Base-by-base conservation (phyloP, 768 basidiomycete genomes). In the Podaxis mareebaensis region DNA sequence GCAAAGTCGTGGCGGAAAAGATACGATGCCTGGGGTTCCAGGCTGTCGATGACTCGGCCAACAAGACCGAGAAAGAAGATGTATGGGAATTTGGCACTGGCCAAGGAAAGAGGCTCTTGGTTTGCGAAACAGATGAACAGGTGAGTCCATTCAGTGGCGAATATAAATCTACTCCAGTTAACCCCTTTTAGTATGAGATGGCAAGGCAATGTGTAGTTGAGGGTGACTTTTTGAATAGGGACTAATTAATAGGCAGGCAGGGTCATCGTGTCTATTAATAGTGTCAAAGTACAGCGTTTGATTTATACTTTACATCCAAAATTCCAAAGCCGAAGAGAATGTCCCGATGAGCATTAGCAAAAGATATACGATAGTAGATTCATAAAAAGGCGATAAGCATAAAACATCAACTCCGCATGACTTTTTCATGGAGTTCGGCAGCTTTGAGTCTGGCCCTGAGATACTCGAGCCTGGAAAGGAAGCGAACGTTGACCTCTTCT, bases 401-500 rank as follows among this genome's bases (percentile, higher is more conserved):
- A 20, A 42, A 7, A 24, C 17, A 22, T 70, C 64, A 80, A 65
- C 76, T 79, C 66, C 75, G 74, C 61, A 80, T 63, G 30, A 84
- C 73, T 65, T 75, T 79, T 67, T 85, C 83, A 60, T 77, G 81
- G 12, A 94, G 72, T 77, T 93, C 89, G 4, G 91, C 90, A 17
- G 86, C 86, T 74, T 88, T 92, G 71, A 93, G 77, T 69, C 85
- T 86, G 36, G 90, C 92, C 49, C 84, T 81, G 33, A 94, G 78
- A 70, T 87, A 94, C 67, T 92, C 90, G 61, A 93, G 72, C 54
- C 91, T 85, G 28, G 83, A 80, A 58, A 86, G 84, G 72, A 91
- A 94, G 56, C 92, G 82, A 61, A 76, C 80, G 28, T 83, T 83
- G 54, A 93, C 85, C 65, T 91, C 90, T 28, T 81, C 81, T 46